Evolutionary conservation across 2,329 filamentous ascomycete species (phyloP).

Genomic region (Elsinoe perseae): DNA sequence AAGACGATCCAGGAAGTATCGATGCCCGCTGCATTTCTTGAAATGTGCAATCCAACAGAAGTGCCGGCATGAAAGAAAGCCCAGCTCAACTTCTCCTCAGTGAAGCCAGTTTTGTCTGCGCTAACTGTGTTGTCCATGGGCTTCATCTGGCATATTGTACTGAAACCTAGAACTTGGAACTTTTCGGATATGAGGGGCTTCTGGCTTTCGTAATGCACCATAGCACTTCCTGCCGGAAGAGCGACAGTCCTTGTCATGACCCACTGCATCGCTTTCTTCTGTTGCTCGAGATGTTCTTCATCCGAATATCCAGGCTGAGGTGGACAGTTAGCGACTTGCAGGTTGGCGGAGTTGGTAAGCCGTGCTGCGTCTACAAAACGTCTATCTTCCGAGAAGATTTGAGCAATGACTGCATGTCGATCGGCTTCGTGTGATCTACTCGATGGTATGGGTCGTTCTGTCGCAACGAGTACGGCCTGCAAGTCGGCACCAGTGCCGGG

Average conservation of each 20-base stretch:
- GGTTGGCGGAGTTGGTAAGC: slow-evolving; percentile 76
- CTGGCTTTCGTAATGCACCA: slow-evolving; percentile 81
- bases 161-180: slow-evolving; percentile 83
- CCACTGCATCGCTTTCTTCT: slow-evolving; percentile 81
- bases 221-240: slow-evolving; percentile 75
- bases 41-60: slow-evolving; percentile 85
- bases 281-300: slow-evolving; percentile 78
- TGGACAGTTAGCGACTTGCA: slow-evolving; percentile 69
- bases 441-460: slow-evolving; percentile 43
- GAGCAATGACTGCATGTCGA: slow-evolving; percentile 64
- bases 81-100: slow-evolving; percentile 96
- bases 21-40: slow-evolving; percentile 80
- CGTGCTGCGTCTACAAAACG: slow-evolving; percentile 78
- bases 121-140: slow-evolving; percentile 86
- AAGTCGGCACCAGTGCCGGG: slow-evolving; percentile 11
- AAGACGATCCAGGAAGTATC: slow-evolving; percentile 98
- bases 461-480: slow-evolving; percentile 16
- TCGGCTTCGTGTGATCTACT: slow-evolving; percentile 79
- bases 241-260: slow-evolving; percentile 82
- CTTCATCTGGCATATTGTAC: slow-evolving; percentile 82
- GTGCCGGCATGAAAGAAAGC: slow-evolving; percentile 97
- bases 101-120: slow-evolving; percentile 80
- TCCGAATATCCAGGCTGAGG: slow-evolving; percentile 73
- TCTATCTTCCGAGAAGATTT: slow-evolving; percentile 87
- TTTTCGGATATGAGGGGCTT: slow-evolving; percentile 88